Conservation (phyloP, 495 filamentous ascomycete species). For the Neurospora terricola region DNA sequence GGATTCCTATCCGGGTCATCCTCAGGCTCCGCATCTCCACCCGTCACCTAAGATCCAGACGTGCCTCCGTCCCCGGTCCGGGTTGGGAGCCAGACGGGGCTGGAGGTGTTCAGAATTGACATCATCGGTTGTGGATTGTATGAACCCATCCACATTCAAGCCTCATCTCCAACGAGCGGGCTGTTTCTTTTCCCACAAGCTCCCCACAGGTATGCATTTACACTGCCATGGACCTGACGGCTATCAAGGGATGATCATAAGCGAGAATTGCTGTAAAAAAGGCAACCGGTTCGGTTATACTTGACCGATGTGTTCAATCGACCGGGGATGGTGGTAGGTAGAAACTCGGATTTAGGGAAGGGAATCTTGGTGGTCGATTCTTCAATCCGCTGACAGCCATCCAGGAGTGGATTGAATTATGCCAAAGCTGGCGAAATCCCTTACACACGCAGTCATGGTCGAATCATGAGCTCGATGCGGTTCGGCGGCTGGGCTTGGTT, state of each 20-base stretch:
- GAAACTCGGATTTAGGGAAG: background rate
- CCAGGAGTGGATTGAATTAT: background rate
- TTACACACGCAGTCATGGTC: background rate
- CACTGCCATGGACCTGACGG: no score
- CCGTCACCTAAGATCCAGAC: background rate
- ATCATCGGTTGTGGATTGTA: background rate
- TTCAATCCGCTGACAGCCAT: background rate
- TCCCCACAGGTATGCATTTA: no score
- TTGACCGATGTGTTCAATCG: background rate
- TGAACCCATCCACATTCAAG: background rate
- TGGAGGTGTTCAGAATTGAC: background rate
- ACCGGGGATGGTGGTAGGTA: background rate
- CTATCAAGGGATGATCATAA: no score
- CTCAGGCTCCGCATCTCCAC: background rate
- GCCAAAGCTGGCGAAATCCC: background rate
- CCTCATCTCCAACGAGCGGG: no score
- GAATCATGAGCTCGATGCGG: background rate
- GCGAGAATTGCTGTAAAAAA: no score
- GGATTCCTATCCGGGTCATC: background rate
- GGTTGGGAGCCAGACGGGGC: background rate
- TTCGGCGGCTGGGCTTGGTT: background rate
- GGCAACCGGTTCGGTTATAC: background rate
- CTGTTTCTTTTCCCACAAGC: no score
- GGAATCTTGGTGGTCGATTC: background rate
- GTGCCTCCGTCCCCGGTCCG: background rate